A percentile compares a stretch with the other conserved stretches of the same genome.
Conservation (phyloP, 2,329 filamentous ascomycete genomes). For the Colletotrichum trifolii region DNA sequence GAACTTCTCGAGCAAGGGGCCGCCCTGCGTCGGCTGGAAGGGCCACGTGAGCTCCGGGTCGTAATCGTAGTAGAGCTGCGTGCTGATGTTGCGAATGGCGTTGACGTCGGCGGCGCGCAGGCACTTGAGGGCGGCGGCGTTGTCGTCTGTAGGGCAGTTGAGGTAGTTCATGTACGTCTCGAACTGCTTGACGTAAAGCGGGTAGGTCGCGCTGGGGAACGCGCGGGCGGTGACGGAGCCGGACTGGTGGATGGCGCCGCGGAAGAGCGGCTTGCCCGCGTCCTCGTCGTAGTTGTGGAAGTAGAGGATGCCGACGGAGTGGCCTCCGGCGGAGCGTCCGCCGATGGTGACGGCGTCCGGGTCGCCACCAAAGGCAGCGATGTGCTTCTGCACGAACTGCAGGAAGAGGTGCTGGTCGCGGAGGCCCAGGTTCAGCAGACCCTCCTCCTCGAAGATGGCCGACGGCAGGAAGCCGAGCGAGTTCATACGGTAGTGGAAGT, state of each 20-base stretch:
- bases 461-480: conserved; percentile 72
- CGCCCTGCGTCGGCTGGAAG: conserved; percentile 59
- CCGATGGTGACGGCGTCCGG: conserved; percentile 72
- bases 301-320: conserved; percentile 73
- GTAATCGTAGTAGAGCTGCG: conserved; percentile 65
- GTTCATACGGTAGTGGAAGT: conserved; percentile 72
- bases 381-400: conserved; percentile 73
- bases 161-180: conserved; percentile 61
- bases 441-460: conserved; percentile 64
- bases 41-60: conserved; percentile 69
- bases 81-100: conserved; percentile 68
- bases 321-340: conserved; percentile 69
- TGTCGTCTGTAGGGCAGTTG: conserved; percentile 63
- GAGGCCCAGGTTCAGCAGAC: conserved; percentile 68
- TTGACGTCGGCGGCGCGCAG: conserved; percentile 58
- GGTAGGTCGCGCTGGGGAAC: conserved; percentile 47
- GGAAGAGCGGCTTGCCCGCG: conserved; percentile 70
- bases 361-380: conserved; percentile 73
- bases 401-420: conserved; percentile 70
- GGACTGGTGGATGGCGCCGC: conserved; percentile 74
- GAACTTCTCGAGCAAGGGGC: conserved; percentile 57
- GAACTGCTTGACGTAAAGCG: conserved; percentile 60
- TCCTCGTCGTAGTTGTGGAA: conserved; percentile 69
- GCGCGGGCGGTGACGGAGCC: conserved; percentile 58
- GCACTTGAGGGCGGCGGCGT: conserved; percentile 67